Evolutionary conservation across 495 filamentous ascomycete genomes (phyloP).

Genomic region (Penicillium atrosanguineum): DNA sequence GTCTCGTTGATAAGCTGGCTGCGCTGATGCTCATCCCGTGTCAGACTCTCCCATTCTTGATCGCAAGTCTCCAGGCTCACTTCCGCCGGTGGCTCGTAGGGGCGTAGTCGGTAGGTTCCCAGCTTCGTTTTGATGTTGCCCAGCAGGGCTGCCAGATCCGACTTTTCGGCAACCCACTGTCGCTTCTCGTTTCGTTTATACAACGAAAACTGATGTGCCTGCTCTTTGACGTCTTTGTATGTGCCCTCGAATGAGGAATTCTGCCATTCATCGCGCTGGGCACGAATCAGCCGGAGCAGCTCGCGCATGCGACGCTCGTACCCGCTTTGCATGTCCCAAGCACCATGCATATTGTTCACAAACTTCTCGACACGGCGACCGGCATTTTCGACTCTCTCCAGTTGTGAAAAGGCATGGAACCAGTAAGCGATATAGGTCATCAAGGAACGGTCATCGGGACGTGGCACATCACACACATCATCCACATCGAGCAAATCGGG

Average conservation of each 20-base stretch:
- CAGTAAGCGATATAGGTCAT: conserved; percentile 99
- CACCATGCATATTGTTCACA: conserved; percentile 97
- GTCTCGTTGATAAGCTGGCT: conserved; percentile 96
- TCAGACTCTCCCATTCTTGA: conserved; percentile 72
- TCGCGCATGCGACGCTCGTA: conserved; percentile 87
- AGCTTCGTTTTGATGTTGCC: conserved; percentile 99
- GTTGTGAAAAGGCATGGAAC: conserved; percentile 98
- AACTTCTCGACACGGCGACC: conserved; percentile 97
- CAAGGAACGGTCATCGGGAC: conserved; percentile 90
- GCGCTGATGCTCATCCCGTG: conserved; percentile 77
- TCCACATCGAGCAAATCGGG: conserved; percentile 94
- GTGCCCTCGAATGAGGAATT: conserved; percentile 81
- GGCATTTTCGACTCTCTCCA: conserved; percentile 97
- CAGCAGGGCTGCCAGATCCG: conserved; percentile 83
- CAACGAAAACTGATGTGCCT: conserved; percentile 71
- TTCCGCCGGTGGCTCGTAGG: conserved; percentile 85
- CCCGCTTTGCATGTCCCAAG: conserved; percentile 97
- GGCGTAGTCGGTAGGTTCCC: conserved; percentile 84
- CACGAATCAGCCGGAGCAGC: conserved; percentile 68
- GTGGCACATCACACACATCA: conserved; percentile 94
- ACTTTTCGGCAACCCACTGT: conserved; percentile 96
- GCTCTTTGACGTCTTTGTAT: conserved; percentile 89
- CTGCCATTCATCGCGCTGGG: conserved; percentile 72
- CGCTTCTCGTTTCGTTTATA: conserved; percentile 90
- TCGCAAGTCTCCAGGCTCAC: conserved; percentile 78